phyloP scores from a whole-genome alignment of 2,329 filamentous ascomycete species.

The Calonectria hawksworthii region DNA sequence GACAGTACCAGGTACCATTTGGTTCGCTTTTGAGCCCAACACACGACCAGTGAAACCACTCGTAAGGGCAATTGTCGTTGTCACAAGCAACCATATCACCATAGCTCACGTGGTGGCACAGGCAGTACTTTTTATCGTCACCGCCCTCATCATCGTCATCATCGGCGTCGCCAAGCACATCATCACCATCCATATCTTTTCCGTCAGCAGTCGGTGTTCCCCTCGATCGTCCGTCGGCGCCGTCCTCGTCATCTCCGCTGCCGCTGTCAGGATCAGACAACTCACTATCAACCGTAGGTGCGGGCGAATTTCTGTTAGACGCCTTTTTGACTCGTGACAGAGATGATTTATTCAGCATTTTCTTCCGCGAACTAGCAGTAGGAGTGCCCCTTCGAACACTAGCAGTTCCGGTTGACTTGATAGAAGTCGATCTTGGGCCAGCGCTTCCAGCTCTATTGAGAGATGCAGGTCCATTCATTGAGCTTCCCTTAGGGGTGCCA shows the following conservation, averaged over 20 bases:
- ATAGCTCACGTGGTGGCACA: conserved; percentile 86
- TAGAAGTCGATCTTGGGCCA: conserved; percentile 66
- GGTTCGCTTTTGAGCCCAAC: conserved; percentile 78
- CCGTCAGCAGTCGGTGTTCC: conserved; percentile 51
- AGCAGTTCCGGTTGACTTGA: conserved; percentile 58
- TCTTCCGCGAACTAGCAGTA: conserved; percentile 60
- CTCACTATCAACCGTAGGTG: conserved; percentile 74
- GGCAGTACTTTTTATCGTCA: conserved; percentile 86
- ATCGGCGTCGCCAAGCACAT: conserved; percentile 67
- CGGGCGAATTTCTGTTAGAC: conserved; percentile 71
- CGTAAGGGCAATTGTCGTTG: conserved; percentile 83
- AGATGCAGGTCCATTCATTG: conserved; percentile 49
- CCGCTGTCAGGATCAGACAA: conserved; percentile 73
- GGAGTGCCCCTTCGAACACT: conserved; percentile 65
- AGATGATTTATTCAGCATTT: conserved; percentile 69
- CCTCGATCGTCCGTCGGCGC: conserved; percentile 49
- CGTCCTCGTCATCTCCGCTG: conserved; percentile 66
- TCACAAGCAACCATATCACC: conserved; percentile 93
- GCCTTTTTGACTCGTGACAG: conserved; percentile 74
- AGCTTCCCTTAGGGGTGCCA: conserved; percentile 68
- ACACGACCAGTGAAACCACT: conserved; percentile 91
- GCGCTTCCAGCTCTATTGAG: conserved; percentile 69
- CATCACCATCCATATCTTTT: conserved; percentile 63
- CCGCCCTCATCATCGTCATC: conserved; percentile 78
- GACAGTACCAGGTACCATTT: conserved; percentile 77